These are phyloP conservation scores for Linum trigynum DNA, from an alignment of 345 rosid genomes.

Conservation along the genomic window DNA sequence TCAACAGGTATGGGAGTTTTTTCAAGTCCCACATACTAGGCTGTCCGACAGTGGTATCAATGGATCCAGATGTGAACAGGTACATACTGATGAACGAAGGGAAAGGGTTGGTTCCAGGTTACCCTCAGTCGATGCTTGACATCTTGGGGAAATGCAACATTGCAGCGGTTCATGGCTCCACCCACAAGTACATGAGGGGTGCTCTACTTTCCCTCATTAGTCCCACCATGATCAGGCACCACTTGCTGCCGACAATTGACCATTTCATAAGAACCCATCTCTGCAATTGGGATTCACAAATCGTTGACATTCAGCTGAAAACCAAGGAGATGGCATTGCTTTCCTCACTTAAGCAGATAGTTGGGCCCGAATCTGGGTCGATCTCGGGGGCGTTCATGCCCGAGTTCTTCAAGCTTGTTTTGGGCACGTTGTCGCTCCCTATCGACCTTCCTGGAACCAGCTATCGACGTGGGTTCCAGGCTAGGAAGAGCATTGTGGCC, in stretches of 20 bases:
- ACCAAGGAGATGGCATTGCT: conserved; percentile 79
- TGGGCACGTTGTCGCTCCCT: conserved; percentile 79
- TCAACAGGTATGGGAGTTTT: conserved; percentile 34
- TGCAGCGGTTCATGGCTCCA: conserved; percentile 69
- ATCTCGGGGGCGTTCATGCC: conserved; percentile 32
- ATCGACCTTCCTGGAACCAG: conserved; percentile 69
- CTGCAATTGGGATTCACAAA: conserved; percentile 37
- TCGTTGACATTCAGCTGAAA: conserved; percentile 61
- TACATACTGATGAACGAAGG: conserved; percentile 70
- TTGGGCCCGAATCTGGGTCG: conserved; percentile 32
- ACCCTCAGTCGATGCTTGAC: conserved; percentile 76
- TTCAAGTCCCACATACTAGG: conserved; percentile 84
- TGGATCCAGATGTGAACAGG: conserved; percentile 76
- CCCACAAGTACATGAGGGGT: conserved; percentile 65
- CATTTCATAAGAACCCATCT: conserved; percentile 50
- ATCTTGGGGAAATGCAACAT: conserved; percentile 66
- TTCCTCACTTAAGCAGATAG: conserved; percentile 46
- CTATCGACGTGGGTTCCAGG: conserved; percentile 64
- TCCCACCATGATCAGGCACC: conserved; percentile 46
- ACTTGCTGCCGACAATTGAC: conserved; percentile 54
- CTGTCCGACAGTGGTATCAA: conserved; percentile 63
- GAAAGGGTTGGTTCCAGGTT: conserved; percentile 83
- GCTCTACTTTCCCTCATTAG: conserved; percentile 51
- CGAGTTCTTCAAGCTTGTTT: conserved; percentile 56
- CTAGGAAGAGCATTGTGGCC: conserved; percentile 41